phyloP scores from a whole-genome alignment of 257 asterid genomes.

The Mentha longifolia region DNA sequence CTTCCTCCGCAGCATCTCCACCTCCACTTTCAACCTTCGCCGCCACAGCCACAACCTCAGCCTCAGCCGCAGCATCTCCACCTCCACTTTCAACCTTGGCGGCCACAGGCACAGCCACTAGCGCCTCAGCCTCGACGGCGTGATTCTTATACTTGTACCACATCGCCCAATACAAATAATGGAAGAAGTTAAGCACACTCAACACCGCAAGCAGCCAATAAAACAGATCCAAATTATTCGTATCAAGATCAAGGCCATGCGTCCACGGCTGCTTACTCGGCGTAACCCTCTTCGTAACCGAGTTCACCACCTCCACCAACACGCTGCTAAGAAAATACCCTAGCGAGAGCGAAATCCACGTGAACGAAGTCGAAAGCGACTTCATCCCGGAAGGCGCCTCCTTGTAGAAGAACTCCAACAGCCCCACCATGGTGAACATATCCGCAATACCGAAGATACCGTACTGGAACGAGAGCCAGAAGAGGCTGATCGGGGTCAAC shows the following conservation, averaged over 20 bases:
- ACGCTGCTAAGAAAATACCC: constrained; percentile 66
- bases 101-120: no score
- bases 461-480: constrained; percentile 70
- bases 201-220: constrained; percentile 64
- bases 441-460: constrained; percentile 75
- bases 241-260: constrained; percentile 54
- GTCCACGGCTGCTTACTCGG: constrained; percentile 61
- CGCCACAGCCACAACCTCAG: neutral
- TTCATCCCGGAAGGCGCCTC: constrained; percentile 76
- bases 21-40: constrained; percentile 5
- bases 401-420: constrained; percentile 66
- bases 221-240: constrained; percentile 54
- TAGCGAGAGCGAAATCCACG: constrained; percentile 59
- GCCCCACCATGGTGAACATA: constrained; percentile 68
- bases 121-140: neutral
- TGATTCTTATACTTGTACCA: constrained; percentile 64
- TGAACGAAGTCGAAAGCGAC: constrained; percentile 70
- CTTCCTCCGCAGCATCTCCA: constrained; percentile 18
- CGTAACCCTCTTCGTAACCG: constrained; percentile 43
- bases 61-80: constrained; percentile 17
- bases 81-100: constrained; percentile 14
- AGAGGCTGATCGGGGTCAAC: constrained; percentile 49
- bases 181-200: constrained; percentile 63
- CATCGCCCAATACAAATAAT: constrained; percentile 62
- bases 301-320: constrained; percentile 51